Evolutionary conservation across 176 grass and related monocot species (phyloP).

Genomic region (Aegilops tauschii): DNA sequence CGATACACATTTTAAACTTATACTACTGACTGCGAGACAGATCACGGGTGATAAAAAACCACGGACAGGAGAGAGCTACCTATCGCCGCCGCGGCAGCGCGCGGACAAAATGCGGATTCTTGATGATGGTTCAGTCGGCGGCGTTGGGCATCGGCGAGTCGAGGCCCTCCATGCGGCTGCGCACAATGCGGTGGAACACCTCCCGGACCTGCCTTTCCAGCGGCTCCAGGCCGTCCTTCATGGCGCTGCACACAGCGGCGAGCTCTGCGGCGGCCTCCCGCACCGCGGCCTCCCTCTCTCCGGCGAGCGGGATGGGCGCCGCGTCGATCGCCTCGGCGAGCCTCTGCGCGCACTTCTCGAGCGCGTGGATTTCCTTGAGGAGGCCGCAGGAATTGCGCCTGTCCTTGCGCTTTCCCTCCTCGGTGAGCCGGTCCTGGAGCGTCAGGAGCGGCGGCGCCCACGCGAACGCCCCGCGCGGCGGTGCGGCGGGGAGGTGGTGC

Average conservation of each 20-base stretch:
- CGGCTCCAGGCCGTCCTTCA: constrained; percentile 67
- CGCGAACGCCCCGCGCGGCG: constrained; percentile 47
- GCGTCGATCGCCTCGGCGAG: constrained; percentile 63
- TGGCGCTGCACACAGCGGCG: constrained; percentile 41
- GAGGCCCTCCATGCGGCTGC: constrained; percentile 79
- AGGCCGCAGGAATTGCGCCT: constrained; percentile 73
- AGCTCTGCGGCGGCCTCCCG: constrained; percentile 52
- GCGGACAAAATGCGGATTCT: not conserved
- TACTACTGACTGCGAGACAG: constrained; percentile 20
- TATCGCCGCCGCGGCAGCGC: constrained; percentile 17
- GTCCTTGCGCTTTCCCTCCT: constrained; percentile 91
- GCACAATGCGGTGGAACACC: constrained; percentile 93
- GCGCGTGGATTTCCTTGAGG: constrained; percentile 69
- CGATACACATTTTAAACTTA: constrained; percentile 51
- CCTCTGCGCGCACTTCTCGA: constrained; percentile 63
- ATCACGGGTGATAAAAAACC: constrained; percentile 27
- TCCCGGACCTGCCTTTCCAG: constrained; percentile 77
- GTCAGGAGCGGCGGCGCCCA: constrained; percentile 74
- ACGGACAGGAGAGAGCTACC: constrained; percentile 28
- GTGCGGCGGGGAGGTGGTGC: constrained; percentile 40
- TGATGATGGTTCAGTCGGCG: constrained; percentile 38
- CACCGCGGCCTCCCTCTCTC: constrained; percentile 57
- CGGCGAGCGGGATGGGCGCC: constrained; percentile 13
- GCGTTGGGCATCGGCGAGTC: constrained; percentile 50
- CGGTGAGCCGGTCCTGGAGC: constrained; percentile 71